A percentile compares a stretch with the other conserved stretches of the same genome.
phyloP scores from a whole-genome alignment of 495 filamentous ascomycete species.

The Filosporella fistucella region DNA sequence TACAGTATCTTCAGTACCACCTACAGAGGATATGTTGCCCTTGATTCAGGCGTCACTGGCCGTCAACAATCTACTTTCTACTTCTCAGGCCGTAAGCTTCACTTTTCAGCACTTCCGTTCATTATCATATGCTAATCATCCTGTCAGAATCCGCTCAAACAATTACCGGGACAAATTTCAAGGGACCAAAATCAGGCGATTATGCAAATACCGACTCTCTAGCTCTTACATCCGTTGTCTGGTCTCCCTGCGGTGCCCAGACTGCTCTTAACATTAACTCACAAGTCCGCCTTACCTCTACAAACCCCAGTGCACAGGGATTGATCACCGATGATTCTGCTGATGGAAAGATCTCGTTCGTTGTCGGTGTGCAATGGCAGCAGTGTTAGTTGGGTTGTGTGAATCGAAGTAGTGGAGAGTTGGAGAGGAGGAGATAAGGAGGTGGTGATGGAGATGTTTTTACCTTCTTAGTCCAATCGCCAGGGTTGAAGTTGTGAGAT shows the following conservation, averaged over 20 bases:
- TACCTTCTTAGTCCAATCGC: too few species aligned
- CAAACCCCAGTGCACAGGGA: conserved; percentile 22
- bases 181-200: conserved; percentile 27
- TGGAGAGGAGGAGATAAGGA: background rate
- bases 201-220: conserved; percentile 31
- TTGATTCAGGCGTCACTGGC: conserved; percentile 1
- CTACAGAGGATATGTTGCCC: conserved; percentile 3
- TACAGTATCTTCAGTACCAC: conserved; percentile 20
- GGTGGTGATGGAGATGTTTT: too few species aligned
- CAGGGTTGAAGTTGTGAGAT: too few species aligned
- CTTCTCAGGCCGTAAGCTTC: conserved; percentile 30
- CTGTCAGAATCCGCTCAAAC: conserved; percentile 28
- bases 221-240: conserved; percentile 28
- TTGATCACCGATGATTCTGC: conserved; percentile 33
- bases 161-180: conserved; percentile 29
- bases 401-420: background rate
- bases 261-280: conserved; percentile 35
- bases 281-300: conserved; percentile 28
- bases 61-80: conserved; percentile 32
- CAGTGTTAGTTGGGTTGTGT: conserved; percentile 12
- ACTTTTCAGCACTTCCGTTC: conserved; percentile 20
- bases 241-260: conserved; percentile 26
- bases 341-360: conserved; percentile 31
- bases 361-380: conserved; percentile 27
- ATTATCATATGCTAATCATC: conserved; percentile 24